Evolutionary conservation across 495 filamentous ascomycete genomes (phyloP).

Genomic region (Tuber melanosporum): DNA sequence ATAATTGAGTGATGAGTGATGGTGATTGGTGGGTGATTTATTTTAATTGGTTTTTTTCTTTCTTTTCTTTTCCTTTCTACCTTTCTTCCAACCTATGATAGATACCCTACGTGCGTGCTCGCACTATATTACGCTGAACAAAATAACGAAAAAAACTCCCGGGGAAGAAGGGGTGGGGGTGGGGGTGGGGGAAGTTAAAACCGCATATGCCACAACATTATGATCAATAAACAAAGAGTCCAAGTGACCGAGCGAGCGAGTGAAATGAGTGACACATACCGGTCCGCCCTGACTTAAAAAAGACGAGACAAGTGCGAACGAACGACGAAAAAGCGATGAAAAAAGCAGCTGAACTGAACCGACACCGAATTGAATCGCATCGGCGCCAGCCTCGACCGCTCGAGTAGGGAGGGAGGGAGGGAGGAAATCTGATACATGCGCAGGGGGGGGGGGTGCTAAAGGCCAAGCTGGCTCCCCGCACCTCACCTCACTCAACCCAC

Average conservation of each 20-base stretch:
- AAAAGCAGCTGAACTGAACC: neutral
- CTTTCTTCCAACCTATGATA: neutral
- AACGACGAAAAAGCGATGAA: neutral
- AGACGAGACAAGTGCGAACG: neutral
- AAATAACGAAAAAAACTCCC: neutral
- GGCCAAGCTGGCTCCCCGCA: neutral
- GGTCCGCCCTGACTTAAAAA: neutral
- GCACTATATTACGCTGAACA: neutral
- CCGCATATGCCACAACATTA: neutral
- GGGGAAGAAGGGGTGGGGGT: neutral
- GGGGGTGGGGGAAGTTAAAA: neutral
- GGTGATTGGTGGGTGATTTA: neutral
- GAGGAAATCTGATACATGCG: neutral
- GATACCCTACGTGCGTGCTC: neutral
- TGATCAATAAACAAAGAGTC: neutral
- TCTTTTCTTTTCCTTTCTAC: neutral
- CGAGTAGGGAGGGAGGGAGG: neutral
- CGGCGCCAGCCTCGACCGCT: neutral
- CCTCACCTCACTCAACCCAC: neutral
- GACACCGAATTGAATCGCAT: neutral
- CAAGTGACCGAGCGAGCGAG: too few species aligned
- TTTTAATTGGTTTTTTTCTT: neutral
- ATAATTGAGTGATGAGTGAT: neutral
- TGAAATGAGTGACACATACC: neutral
- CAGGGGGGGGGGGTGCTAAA: neutral